Percentiles rank a stretch among this genome's conserved stretches.
phyloP scores from a whole-genome alignment of 495 filamentous ascomycete genomes.

The Aspergillus nanangensis region DNA sequence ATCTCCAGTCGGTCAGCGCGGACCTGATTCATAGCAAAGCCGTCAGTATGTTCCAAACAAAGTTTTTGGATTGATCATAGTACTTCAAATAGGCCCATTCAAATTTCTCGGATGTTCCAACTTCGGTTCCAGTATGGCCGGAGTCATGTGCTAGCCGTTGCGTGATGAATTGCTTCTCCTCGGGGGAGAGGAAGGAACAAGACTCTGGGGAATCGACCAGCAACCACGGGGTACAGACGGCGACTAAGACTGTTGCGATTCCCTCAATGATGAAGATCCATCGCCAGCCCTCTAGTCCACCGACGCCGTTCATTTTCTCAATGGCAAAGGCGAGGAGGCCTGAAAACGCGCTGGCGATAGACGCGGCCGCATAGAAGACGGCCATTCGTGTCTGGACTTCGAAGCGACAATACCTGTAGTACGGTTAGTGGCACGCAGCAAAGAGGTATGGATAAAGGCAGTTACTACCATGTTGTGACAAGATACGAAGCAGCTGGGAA shows the following conservation, averaged over 20 bases:
- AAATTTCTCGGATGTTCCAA: neutral
- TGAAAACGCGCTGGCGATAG: slow-evolving; percentile 83
- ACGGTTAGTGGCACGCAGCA: no score
- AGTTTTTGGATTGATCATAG: no score
- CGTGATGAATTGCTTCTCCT: slow-evolving; percentile 69
- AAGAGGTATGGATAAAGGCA: slow-evolving; percentile 50
- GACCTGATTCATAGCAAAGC: no score
- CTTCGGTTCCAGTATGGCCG: neutral
- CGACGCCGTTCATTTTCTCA: slow-evolving; percentile 62
- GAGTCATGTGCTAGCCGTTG: neutral
- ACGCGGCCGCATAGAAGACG: slow-evolving; percentile 80
- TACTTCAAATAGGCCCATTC: neutral
- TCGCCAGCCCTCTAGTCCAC: slow-evolving; percentile 75
- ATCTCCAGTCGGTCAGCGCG: neutral
- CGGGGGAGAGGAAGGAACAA: slow-evolving; percentile 54
- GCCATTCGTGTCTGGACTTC: slow-evolving; percentile 86
- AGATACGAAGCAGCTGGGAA: slow-evolving; percentile 51
- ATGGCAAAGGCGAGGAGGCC: slow-evolving; percentile 78
- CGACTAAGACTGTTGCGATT: slow-evolving; percentile 61
- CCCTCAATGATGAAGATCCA: slow-evolving; percentile 79
- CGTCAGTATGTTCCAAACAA: no score
- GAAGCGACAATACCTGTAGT: slow-evolving; percentile 85
- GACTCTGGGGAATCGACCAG: slow-evolving; percentile 70
- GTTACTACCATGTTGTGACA: slow-evolving; percentile 11
- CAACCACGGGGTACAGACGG: slow-evolving; percentile 67